A percentile compares a stretch with the other conserved stretches of the same genome.
Evolutionary conservation across 805 yeast genomes (phyloP).

Genomic region (Candida corydali): DNA sequence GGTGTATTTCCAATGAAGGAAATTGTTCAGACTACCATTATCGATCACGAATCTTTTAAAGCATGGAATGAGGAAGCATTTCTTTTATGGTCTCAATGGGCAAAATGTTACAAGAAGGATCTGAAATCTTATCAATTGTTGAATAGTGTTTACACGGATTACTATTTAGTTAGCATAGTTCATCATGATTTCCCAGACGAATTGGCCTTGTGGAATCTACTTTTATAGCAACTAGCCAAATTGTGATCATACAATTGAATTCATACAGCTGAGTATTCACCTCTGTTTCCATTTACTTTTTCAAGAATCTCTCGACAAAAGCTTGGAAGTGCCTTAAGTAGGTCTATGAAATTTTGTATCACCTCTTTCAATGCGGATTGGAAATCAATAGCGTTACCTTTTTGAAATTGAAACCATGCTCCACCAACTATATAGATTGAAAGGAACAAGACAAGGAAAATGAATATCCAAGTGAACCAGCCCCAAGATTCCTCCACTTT

Average conservation of each 20-base stretch:
- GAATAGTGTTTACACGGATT: slow-evolving; percentile 54
- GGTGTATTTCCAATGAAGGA: slow-evolving; percentile 93
- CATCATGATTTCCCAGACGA: slow-evolving; percentile 79
- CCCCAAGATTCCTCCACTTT: slow-evolving; percentile 61
- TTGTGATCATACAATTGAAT: no score
- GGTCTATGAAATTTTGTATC: slow-evolving; percentile 59
- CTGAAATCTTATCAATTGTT: slow-evolving; percentile 59
- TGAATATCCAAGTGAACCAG: slow-evolving; percentile 77
- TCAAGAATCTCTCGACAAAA: slow-evolving; percentile 64
- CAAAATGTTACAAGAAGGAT: slow-evolving; percentile 62
- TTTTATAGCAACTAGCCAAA: slow-evolving; percentile 31
- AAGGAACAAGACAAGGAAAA: slow-evolving; percentile 63
- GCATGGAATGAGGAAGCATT: slow-evolving; percentile 98
- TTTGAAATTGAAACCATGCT: slow-evolving; percentile 72
- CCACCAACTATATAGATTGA: slow-evolving; percentile 70
- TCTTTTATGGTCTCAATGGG: slow-evolving; percentile 90
- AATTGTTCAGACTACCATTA: slow-evolving; percentile 85
- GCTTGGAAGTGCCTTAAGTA: slow-evolving; percentile 57
- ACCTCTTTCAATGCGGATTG: slow-evolving; percentile 72
- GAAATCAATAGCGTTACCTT: slow-evolving; percentile 67
- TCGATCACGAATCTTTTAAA: slow-evolving; percentile 86
- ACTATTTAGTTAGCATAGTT: slow-evolving; percentile 77
- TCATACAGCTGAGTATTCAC: slow-evolving; percentile 92
- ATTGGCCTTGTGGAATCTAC: slow-evolving; percentile 70
- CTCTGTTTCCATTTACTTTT: slow-evolving; percentile 63